These are phyloP conservation scores for Apiospora koreana DNA, from an alignment of 2,329 filamentous ascomycete species.

Conservation along the genomic window DNA sequence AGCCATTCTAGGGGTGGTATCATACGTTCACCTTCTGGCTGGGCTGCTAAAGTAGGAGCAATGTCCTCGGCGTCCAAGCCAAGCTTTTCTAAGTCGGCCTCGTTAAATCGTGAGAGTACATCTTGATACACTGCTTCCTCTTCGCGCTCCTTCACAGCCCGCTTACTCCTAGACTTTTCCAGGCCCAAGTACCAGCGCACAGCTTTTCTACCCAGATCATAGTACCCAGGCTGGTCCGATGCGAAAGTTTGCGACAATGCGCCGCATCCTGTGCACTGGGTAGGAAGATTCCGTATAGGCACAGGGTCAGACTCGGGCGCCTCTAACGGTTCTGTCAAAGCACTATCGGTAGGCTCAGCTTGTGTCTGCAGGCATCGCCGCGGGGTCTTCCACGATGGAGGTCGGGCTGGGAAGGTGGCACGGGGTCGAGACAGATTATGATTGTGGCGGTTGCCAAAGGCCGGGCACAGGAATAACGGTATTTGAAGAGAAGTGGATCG, in stretches of 20 bases:
- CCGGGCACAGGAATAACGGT: constrained; percentile 51
- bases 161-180: constrained; percentile 26
- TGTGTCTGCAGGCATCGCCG: constrained; percentile 31
- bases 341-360: constrained; percentile 13
- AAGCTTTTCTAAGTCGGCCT: constrained; percentile 42
- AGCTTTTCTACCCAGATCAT: constrained; percentile 50
- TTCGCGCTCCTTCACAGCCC: constrained; percentile 18
- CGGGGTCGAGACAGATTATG: neutral
- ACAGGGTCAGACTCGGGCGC: constrained; percentile 13
- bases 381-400: constrained; percentile 23
- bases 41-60: constrained; percentile 27
- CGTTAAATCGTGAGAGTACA: constrained; percentile 44
- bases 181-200: constrained; percentile 50
- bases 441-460: constrained; percentile 31
- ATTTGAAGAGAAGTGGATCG: constrained; percentile 37
- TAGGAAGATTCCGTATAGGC: constrained; percentile 43
- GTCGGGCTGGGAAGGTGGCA: constrained; percentile 9
- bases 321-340: neutral
- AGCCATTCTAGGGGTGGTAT: neutral
- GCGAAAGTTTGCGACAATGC: constrained; percentile 60
- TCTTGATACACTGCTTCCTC: constrained; percentile 51
- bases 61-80: constrained; percentile 47
- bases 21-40: constrained; percentile 17
- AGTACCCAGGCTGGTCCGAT: constrained; percentile 57
- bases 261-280: constrained; percentile 65